Base-by-base conservation (phyloP, 441 rosid genomes). In the Kokia cookei region DNA sequence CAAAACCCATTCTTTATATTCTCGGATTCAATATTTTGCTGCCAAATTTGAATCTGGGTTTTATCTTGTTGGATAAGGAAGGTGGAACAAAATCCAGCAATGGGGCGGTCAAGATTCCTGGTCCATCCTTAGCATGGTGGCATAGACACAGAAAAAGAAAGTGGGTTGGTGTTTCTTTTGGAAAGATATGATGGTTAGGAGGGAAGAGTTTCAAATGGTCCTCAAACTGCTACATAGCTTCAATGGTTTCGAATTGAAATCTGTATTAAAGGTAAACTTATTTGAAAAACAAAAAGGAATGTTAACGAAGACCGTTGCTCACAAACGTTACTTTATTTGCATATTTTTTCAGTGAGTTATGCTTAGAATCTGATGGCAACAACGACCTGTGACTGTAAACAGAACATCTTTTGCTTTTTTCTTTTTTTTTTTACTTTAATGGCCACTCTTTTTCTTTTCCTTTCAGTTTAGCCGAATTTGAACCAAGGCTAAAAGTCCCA, bases 151-250 rank as follows among this genome's bases (percentile, higher is more conserved):
- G 58, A 48, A 37, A 72, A 76, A 75, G 72, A 70, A 71, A 43
- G 65, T 55, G 29, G 17, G 13, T 26, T 26, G 26, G 37, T 24
- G 35, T 58, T 74, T 45, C 59, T 57, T 66, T 66, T 12, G 43
- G 26, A 59, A 65, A 66, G 53, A 35, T 45, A 45, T 61, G 50
- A 24, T 48, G 76, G 22, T 70, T 59, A 24, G 86, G 85, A 83
- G 87, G 90, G 86, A 84, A 80, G 83, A 53, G 77, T 78, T 80
- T 87, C 83, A 71, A 81, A 82, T 73, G 72, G 72, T 63, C 60
- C 45, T 15, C 77, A 58, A 17, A 54, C 40, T 53, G 74, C 69
- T 42, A 58, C 26, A 32, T 67, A 51, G 35, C 77, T 75, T 75
- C 75, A 69, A 71, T 74, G 43, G 64, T 88, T 84, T 84, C 69